A percentile compares a stretch with the other conserved stretches of the same genome.
Conservation (phyloP, 2,329 filamentous ascomycete genomes). For the Sarocladium oryzae region DNA sequence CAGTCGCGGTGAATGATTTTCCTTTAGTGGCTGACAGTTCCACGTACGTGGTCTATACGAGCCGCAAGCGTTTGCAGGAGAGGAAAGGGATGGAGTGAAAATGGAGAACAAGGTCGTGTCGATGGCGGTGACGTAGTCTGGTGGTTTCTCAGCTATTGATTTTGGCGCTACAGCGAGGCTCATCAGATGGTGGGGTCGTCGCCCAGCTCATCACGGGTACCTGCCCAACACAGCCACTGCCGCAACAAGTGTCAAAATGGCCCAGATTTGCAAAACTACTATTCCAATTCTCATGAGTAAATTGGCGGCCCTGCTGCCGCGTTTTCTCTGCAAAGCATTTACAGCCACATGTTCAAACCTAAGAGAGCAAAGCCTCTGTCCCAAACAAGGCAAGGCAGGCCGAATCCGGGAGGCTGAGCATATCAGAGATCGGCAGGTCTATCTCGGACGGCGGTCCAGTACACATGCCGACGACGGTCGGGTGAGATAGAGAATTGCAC, state of each 20-base stretch:
- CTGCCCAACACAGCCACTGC: constrained; percentile 7
- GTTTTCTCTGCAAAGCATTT: too few relatives aligned
- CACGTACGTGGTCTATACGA: not conserved
- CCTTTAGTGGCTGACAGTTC: not conserved
- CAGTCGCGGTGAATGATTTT: not conserved
- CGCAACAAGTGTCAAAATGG: not conserved
- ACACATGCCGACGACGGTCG: too few relatives aligned
- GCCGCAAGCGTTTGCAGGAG: not conserved
- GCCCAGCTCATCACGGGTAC: not conserved
- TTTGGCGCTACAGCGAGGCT: constrained; percentile 9
- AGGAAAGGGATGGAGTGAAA: not conserved
- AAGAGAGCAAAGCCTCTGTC: too few relatives aligned
- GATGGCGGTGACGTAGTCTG: constrained; percentile 9
- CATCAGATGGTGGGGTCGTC: constrained; percentile 9
- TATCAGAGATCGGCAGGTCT: not conserved
- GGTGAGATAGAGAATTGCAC: too few relatives aligned
- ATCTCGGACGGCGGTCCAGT: too few relatives aligned
- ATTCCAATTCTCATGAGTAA: too few relatives aligned
- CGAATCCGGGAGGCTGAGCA: not conserved
- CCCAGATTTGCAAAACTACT: not conserved
- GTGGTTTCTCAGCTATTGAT: constrained; percentile 4
- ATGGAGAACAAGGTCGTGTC: not conserved
- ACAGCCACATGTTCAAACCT: too few relatives aligned
- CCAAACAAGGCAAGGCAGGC: not conserved
- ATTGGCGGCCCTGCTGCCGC: too few relatives aligned